Conservation (phyloP, 176 grass and related monocot genomes). For the Rhynchospora breviuscula region DNA sequence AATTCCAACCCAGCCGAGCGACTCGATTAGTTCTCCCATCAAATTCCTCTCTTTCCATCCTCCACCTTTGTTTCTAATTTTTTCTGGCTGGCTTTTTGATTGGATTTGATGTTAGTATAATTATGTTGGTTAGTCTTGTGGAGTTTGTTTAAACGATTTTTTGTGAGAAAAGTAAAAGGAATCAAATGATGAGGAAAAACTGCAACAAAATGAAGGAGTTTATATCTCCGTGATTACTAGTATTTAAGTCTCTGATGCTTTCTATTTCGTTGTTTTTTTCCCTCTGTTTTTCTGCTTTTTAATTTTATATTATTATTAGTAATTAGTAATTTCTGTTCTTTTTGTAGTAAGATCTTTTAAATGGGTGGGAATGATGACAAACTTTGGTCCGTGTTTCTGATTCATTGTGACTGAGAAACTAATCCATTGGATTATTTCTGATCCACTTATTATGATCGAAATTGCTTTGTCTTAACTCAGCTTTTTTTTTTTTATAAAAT, state of each 20-base stretch:
- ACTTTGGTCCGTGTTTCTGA: conserved; percentile 36
- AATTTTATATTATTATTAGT: not conserved
- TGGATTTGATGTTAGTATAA: not conserved
- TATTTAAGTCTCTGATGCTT: conserved; percentile 33
- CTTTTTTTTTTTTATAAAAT: not conserved
- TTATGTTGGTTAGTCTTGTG: not conserved
- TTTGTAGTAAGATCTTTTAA: not conserved
- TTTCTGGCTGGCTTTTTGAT: not conserved
- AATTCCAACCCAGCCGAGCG: not conserved
- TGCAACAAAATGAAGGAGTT: conserved; percentile 33
- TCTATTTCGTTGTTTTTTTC: not conserved
- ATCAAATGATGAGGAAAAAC: conserved; percentile 32
- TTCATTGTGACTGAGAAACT: conserved; percentile 15
- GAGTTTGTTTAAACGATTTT: not conserved
- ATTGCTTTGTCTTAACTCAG: not conserved
- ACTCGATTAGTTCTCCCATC: not conserved
- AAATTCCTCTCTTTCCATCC: conserved; percentile 13
- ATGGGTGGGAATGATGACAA: conserved; percentile 22
- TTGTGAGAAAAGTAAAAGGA: not conserved
- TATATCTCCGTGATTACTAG: conserved; percentile 22
- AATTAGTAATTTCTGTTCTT: not conserved
- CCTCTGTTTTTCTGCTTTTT: not conserved
- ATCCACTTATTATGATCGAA: not conserved
- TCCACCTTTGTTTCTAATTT: not conserved
- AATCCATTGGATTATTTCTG: conserved; percentile 23